Evolutionary conservation across 2,329 filamentous ascomycete species (phyloP), one percentile per base, ranked within the genome.

Genomic region (Thielaviopsis populi): DNA sequence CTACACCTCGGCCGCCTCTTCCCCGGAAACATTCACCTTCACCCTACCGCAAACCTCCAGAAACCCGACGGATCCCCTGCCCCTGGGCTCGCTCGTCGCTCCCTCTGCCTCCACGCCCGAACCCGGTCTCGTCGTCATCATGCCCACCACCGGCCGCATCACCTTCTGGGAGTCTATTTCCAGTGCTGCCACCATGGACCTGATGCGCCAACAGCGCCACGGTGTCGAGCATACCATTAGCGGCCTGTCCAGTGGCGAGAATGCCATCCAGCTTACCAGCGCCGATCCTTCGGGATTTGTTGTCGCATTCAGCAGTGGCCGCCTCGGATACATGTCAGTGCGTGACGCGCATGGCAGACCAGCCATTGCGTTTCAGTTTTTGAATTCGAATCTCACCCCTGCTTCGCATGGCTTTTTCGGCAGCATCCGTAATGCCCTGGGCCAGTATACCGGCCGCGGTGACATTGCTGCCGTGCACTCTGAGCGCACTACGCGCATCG

Each of bases 111-210:
- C 86, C 3, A 84, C 83, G n/a, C 83, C 84, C 59, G 88, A 95
- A 69, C 87, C 91, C 41, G 94, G 94, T 1, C 80, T 99, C 43
- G 83, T 99, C 33, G 82, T 96, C 43, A 80, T 97, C 43, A 89
- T 92, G 76, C 88, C 92, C 13, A 83, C 83, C 19, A 91, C 81
- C 59, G 94, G 94, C 62, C 91, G 86, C 73, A 84, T 97, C 62
- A 86, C 89, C 54, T 97, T 94, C 73, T 97, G 94, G 91, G 94
- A 97, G 72, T 95, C 90, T 46, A 88, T 97, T 67, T 91, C 92
- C 64, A 91, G 85, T 73, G 91, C 90, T 10, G 88, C 91, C 46
- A 90, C 89, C 0, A 80, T 95, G 63, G 89, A 88, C 67, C 83
- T 95, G 48, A 88, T 92, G 70, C 86, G 88, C 68, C 87, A 95